Evolutionary conservation across 768 basidiomycete genomes (phyloP).

Genomic region (Cyclocybe cylindracea): DNA sequence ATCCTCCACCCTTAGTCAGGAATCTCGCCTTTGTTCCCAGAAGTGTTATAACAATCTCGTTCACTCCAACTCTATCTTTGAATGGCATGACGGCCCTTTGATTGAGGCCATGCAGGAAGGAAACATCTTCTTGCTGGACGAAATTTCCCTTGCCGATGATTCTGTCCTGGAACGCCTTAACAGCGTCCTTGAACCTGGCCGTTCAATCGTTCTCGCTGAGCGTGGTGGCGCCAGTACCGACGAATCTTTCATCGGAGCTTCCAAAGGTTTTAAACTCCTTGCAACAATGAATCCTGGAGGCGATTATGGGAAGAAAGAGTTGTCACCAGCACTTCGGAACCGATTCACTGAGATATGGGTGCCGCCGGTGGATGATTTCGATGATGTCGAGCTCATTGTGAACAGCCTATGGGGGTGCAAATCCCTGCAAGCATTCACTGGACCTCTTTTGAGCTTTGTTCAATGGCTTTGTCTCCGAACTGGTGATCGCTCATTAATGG

Average conservation of each 20-base stretch:
- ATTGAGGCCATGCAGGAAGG: slow-evolving; percentile 88
- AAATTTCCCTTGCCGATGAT: slow-evolving; percentile 97
- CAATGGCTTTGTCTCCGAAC: slow-evolving; percentile 73
- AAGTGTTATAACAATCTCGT: slow-evolving; percentile 46
- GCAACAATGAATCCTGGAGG: slow-evolving; percentile 99
- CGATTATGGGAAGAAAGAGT: slow-evolving; percentile 98
- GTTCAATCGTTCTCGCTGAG: slow-evolving; percentile 91
- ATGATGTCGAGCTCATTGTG: slow-evolving; percentile 81
- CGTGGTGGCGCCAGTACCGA: slow-evolving; percentile 77
- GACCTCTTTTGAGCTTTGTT: slow-evolving; percentile 70
- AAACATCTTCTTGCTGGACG: slow-evolving; percentile 88
- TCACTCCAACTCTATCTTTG: slow-evolving; percentile 77
- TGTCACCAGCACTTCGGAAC: slow-evolving; percentile 95
- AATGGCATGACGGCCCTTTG: slow-evolving; percentile 98
- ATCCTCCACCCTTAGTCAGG: slow-evolving; percentile 24
- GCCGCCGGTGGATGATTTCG: slow-evolving; percentile 71
- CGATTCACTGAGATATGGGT: slow-evolving; percentile 99
- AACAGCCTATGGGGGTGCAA: slow-evolving; percentile 64
- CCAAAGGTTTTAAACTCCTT: slow-evolving; percentile 77
- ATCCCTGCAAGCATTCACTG: slow-evolving; percentile 55
- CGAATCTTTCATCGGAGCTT: slow-evolving; percentile 66
- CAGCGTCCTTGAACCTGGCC: slow-evolving; percentile 90
- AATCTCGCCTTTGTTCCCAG: slow-evolving; percentile 33
- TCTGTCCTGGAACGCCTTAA: slow-evolving; percentile 97
- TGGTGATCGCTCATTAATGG: slow-evolving; percentile 65